A percentile compares a stretch with the other conserved stretches of the same genome.
These are phyloP conservation scores for Penicillium occitanis DNA, from an alignment of 2,329 filamentous ascomycete genomes.

Conservation along the genomic window DNA sequence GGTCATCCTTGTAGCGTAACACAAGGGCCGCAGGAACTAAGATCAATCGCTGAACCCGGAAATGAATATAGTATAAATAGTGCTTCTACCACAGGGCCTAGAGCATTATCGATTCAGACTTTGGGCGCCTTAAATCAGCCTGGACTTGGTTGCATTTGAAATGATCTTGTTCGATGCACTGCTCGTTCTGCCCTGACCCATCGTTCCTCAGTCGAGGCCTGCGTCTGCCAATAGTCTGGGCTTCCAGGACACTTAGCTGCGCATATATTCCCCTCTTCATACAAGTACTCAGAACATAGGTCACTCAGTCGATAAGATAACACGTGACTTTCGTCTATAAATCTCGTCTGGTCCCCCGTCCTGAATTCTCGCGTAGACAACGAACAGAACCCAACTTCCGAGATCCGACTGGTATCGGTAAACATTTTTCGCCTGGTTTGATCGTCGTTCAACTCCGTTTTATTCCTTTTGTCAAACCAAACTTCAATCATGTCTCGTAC, in stretches of 20 bases:
- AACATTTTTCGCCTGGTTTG: not conserved
- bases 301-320: not conserved
- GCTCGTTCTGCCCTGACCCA: not conserved
- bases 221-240: not conserved
- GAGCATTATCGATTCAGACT: not conserved
- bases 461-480: not conserved
- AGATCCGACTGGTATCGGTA: too few species aligned
- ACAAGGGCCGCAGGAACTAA: not conserved
- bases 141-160: not conserved
- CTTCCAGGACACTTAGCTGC: not conserved
- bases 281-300: not conserved
- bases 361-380: not conserved
- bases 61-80: not conserved
- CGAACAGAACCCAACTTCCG: not conserved
- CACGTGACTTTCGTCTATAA: conserved; percentile 1
- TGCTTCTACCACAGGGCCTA: not conserved
- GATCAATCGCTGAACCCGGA: not conserved
- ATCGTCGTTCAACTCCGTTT: not conserved
- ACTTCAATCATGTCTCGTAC: conserved; percentile 1
- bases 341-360: not conserved
- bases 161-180: not conserved
- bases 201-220: not conserved
- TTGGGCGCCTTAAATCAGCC: not conserved
- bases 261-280: too few species aligned
- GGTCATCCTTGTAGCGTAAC: not conserved